Evolutionary conservation across 140 eudicot species (phyloP).

Genomic region (Bidens hawaiensis): DNA sequence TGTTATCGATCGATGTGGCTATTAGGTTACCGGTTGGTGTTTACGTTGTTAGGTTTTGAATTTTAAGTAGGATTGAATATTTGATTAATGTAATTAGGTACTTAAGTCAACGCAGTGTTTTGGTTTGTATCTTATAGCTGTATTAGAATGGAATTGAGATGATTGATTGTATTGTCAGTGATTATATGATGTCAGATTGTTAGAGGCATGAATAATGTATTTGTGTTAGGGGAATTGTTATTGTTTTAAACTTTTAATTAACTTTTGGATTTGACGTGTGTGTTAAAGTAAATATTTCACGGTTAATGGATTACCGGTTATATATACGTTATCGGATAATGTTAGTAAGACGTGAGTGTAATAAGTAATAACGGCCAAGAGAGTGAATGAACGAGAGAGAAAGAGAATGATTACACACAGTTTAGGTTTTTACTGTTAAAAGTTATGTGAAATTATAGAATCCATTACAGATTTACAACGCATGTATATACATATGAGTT

Average conservation of each 20-base stretch:
- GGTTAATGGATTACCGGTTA: no score
- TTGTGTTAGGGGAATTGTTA: conserved; percentile 6
- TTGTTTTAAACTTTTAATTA: neutral
- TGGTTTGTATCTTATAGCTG: neutral
- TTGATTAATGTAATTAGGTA: neutral
- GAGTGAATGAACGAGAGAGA: no score
- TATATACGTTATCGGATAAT: no score
- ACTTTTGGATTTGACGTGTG: neutral
- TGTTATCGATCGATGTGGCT: conserved; percentile 8
- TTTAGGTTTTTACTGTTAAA: no score
- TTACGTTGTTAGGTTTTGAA: neutral
- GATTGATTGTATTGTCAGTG: neutral
- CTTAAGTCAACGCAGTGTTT: conserved; percentile 17
- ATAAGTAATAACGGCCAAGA: no score
- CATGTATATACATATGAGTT: no score
- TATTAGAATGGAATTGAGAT: neutral
- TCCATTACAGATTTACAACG: no score
- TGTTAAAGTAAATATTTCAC: no score
- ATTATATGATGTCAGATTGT: conserved; percentile 8
- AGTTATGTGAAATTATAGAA: no score
- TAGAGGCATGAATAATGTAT: neutral
- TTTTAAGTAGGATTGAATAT: conserved; percentile 10
- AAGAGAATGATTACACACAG: no score
- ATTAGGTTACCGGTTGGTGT: neutral
- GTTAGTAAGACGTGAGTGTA: no score